Percentiles rank a stretch among this genome's conserved stretches.
Conservation (phyloP, 305 asterid species). For the Coffea humblotiana region DNA sequence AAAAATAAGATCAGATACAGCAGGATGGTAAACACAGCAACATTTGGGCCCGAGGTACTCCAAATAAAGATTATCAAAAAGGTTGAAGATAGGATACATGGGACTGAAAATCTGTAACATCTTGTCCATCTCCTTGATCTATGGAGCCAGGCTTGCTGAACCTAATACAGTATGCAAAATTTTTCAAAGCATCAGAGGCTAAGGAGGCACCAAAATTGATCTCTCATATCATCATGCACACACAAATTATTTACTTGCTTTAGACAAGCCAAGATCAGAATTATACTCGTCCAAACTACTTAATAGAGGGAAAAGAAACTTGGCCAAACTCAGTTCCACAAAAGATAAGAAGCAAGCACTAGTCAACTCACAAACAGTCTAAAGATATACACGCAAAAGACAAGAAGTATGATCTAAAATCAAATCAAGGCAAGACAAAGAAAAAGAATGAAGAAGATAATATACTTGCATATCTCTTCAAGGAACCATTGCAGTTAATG, state of each 20-base stretch:
- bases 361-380: neutral
- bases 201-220: neutral
- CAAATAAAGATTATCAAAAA: neutral
- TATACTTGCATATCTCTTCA: conserved; percentile 62
- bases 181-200: neutral
- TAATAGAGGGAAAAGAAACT: neutral
- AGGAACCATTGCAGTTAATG: conserved; percentile 66
- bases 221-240: neutral
- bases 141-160: neutral
- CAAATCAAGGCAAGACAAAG: conserved; percentile 6
- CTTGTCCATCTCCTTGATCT: neutral
- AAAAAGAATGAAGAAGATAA: conserved; percentile 11
- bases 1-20: neutral
- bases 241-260: neutral
- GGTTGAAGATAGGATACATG: neutral
- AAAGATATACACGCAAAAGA: neutral
- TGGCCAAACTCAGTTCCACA: neutral
- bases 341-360: neutral
- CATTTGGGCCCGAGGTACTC: neutral
- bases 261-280: neutral
- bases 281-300: neutral
- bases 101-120: neutral
- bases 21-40: neutral
- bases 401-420: neutral
- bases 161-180: neutral